These are phyloP conservation scores for Penicillium sp. DNA, from an alignment of 2,329 filamentous ascomycete genomes.

Conservation along the genomic window DNA sequence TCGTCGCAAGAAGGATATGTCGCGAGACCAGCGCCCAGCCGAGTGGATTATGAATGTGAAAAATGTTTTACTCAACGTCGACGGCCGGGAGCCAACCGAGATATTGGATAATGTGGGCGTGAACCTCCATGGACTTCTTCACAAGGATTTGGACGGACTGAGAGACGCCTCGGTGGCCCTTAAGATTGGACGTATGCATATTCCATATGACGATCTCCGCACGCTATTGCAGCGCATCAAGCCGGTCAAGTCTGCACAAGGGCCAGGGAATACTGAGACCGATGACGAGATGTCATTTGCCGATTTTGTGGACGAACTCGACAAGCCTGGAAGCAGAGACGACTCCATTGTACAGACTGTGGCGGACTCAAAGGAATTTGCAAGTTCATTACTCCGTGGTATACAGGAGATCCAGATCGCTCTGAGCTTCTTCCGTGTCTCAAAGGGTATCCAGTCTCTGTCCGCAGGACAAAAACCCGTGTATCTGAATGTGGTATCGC, in stretches of 20 bases:
- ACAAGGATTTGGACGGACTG: slow-evolving; percentile 74
- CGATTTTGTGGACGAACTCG: slow-evolving; percentile 66
- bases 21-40: slow-evolving; percentile 61
- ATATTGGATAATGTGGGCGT: slow-evolving; percentile 77
- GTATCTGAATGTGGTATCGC: slow-evolving; percentile 81
- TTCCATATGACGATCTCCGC: slow-evolving; percentile 79
- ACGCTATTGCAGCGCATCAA: slow-evolving; percentile 33
- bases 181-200: slow-evolving; percentile 80
- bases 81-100: slow-evolving; percentile 75
- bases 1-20: slow-evolving; percentile 62
- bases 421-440: slow-evolving; percentile 79
- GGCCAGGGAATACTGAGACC: slow-evolving; percentile 35
- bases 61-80: slow-evolving; percentile 79
- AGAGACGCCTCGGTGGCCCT: slow-evolving; percentile 81
- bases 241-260: slow-evolving; percentile 29
- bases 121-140: slow-evolving; percentile 84
- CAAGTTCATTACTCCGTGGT: slow-evolving; percentile 78
- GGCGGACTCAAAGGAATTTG: slow-evolving; percentile 85
- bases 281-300: slow-evolving; percentile 56
- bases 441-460: slow-evolving; percentile 64
- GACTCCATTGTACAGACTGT: slow-evolving; percentile 70
- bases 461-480: slow-evolving; percentile 62
- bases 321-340: slow-evolving; percentile 56
- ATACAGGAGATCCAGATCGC: slow-evolving; percentile 96
- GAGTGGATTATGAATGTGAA: slow-evolving; percentile 87